Evolutionary conservation across 1,139 yeast species (phyloP).

Genomic region (Yamadazyma diospyri): DNA sequence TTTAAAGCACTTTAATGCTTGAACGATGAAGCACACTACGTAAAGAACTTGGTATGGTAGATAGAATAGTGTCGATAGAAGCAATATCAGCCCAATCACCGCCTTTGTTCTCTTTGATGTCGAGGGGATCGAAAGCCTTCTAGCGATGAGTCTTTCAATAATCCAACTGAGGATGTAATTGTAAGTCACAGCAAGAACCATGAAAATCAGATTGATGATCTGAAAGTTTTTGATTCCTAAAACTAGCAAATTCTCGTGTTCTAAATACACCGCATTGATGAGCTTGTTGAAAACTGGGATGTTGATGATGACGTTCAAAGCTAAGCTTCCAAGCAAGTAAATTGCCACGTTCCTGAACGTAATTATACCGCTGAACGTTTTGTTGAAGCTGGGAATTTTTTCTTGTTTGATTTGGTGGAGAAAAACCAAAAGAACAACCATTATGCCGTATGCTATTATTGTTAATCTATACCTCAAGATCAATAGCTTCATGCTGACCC

Average conservation of each 20-base stretch:
- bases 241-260: slow-evolving; percentile 6
- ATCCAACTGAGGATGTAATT: slow-evolving; percentile 8
- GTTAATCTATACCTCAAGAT: slow-evolving; percentile 64
- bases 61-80: slow-evolving; percentile 27
- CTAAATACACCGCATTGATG: slow-evolving; percentile 17
- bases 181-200: slow-evolving; percentile 9
- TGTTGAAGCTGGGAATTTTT: slow-evolving; percentile 17
- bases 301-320: slow-evolving; percentile 48
- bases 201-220: slow-evolving; percentile 9
- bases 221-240: slow-evolving; percentile 10
- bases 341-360: slow-evolving; percentile 3
- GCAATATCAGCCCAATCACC: slow-evolving; percentile 7
- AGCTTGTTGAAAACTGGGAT: slow-evolving; percentile 20
- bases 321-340: slow-evolving; percentile 32
- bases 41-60: slow-evolving; percentile 81
- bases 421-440: slow-evolving; percentile 42
- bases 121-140: slow-evolving; percentile 1
- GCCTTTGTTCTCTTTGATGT: slow-evolving; percentile 5
- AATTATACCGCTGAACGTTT: slow-evolving; percentile 9
- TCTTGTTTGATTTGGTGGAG: slow-evolving; percentile 32
- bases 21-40: slow-evolving; percentile 54
- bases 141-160: slow-evolving; percentile 3
- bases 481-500: slow-evolving; percentile 47
- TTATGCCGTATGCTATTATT: slow-evolving; percentile 54
- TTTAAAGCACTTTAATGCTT: slow-evolving; percentile 43